Evolutionary conservation across 1,284 basidiomycete genomes (phyloP), one percentile per base, ranked within the genome.

Genomic region (Boletellus sp.): DNA sequence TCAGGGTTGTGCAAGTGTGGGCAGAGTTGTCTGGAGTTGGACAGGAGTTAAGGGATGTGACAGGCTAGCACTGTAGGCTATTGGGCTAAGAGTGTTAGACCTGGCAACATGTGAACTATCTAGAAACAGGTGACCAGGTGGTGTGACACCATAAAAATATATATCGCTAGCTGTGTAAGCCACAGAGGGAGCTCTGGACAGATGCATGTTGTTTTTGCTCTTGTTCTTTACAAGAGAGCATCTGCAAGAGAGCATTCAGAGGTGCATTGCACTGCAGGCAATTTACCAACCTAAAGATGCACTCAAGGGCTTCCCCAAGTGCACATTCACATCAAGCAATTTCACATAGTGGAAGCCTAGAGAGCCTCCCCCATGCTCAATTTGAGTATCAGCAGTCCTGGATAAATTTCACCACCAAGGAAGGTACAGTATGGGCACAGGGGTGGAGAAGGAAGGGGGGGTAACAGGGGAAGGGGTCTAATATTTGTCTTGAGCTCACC

Each of bases 301-400:
- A 91, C 48, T 84, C 80, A 16, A 91, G 76, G 7, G 84, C 85
- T 58, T 84, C 81, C 29, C 87, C 87, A 26, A 91, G 75, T 0
- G 87, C 86, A 20, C 84, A 80, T 63, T 91, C 87, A 58, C 87
- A 90, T 20, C 87, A 78, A 22, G 86, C 80, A 41, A 91, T 86
- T 68, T 91, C 87, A 32, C 84, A 73, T 8, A 87, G 79, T 1
- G 84, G 82, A 4, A 91, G 74, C 23, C 88, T 86, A 20, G 85
- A 87, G 1, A 91, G 73, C 61, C 92, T 92, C 7, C 89, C 84
- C 93, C 93, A 96, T 16, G 93, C 92, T 17, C 84, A 79, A 64
- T 96, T 95, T 13, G 88, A 92, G 60, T 94, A 96, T 43, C 88
- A 92, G 46, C 88, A 84, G 61, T 97, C 94, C 70, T 94, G 91